Evolutionary conservation across 306 rosid species (phyloP).

Genomic region (Cucumis sativus): Cucumber_9930_V3 NC_026657.2:24943501-24944000

Average conservation of each 20-base stretch:
- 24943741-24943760: neutral
- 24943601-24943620: conserved; percentile 5
- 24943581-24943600: conserved; percentile 6
- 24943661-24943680: neutral
- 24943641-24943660: neutral
- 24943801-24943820: neutral
- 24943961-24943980: neutral
- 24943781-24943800: neutral
- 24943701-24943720: conserved; percentile 1
- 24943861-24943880: neutral
- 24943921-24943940: neutral
- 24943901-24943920: neutral
- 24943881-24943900: neutral
- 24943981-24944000: neutral
- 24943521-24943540: conserved; percentile 45
- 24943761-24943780: neutral
- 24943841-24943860: neutral
- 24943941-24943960: neutral
- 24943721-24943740: neutral
- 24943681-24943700: neutral
- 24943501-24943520: conserved; percentile 59
- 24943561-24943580: conserved; percentile 25
- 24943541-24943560: conserved; percentile 32
- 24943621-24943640: neutral
- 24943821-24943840: neutral